Evolutionary conservation across 306 rosid species (phyloP).

Genomic region (Casuarina equisetifolia): DNA sequence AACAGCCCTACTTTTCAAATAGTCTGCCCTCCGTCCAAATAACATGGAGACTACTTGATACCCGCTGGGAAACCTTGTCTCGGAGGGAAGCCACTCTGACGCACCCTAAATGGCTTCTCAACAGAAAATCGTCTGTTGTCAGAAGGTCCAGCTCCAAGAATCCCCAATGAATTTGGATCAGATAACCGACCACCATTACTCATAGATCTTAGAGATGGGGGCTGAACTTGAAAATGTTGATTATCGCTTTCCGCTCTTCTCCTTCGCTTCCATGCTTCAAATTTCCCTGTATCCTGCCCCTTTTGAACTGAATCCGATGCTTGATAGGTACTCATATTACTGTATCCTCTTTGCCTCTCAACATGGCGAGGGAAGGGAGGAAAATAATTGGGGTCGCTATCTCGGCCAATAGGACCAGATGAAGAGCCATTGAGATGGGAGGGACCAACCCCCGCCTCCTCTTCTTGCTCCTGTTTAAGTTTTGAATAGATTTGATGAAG

Average conservation of each 20-base stretch:
- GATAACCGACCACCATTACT: slow-evolving; percentile 52
- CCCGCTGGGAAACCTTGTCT: slow-evolving; percentile 66
- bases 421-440: slow-evolving; percentile 65
- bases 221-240: slow-evolving; percentile 58
- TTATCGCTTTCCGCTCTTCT: slow-evolving; percentile 68
- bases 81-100: slow-evolving; percentile 64
- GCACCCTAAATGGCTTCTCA: slow-evolving; percentile 66
- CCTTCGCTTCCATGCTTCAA: slow-evolving; percentile 89
- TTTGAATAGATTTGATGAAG: slow-evolving; percentile 89
- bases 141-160: slow-evolving; percentile 97
- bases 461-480: slow-evolving; percentile 79
- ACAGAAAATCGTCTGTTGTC: slow-evolving; percentile 55
- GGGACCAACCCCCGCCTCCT: slow-evolving; percentile 69
- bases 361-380: slow-evolving; percentile 40
- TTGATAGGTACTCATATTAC: slow-evolving; percentile 44
- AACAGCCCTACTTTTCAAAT: slow-evolving; percentile 39
- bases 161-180: slow-evolving; percentile 82
- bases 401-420: slow-evolving; percentile 59
- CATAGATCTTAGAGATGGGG: slow-evolving; percentile 55
- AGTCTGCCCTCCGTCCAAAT: slow-evolving; percentile 35
- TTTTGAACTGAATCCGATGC: slow-evolving; percentile 60
- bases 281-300: slow-evolving; percentile 57
- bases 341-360: slow-evolving; percentile 65
- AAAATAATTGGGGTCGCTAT: slow-evolving; percentile 44
- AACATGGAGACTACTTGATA: slow-evolving; percentile 38